Conservation (phyloP, 1,139 yeast species). For the Zygosaccharomyces sapae region DNA sequence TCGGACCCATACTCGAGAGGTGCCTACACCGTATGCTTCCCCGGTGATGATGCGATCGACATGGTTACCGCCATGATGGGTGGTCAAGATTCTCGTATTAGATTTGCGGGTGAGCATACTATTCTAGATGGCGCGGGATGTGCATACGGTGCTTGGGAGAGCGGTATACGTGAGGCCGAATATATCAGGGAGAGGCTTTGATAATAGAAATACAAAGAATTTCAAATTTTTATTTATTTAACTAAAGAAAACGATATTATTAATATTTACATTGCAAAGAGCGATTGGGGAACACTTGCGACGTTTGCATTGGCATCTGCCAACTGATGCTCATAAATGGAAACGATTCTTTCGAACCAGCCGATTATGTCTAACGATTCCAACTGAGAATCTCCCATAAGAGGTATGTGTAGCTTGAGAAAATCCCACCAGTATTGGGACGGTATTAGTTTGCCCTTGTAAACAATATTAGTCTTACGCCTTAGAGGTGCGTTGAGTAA, state of each 20-base stretch:
- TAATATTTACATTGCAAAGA: constrained; percentile 10
- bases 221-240: background rate
- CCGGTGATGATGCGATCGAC: constrained; percentile 66
- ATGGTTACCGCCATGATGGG: constrained; percentile 51
- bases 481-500: constrained; percentile 25
- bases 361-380: constrained; percentile 26
- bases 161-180: constrained; percentile 68
- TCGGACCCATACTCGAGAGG: constrained; percentile 65
- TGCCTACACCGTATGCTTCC: constrained; percentile 64
- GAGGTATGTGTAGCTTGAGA: constrained; percentile 26
- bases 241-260: background rate
- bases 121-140: constrained; percentile 76
- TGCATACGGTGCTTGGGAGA: constrained; percentile 72
- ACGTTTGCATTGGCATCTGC: constrained; percentile 10
- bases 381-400: constrained; percentile 21
- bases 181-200: constrained; percentile 28
- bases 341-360: constrained; percentile 31
- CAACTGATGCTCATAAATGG: constrained; percentile 14
- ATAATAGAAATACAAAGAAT: constrained; percentile 6
- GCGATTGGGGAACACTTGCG: constrained; percentile 6
- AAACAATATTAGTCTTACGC: constrained; percentile 30
- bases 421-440: constrained; percentile 36
- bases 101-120: constrained; percentile 88
- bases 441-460: constrained; percentile 29
- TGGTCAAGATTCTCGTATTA: constrained; percentile 52